phyloP scores from a whole-genome alignment of 306 rosid genomes.

The Trifolium subterraneum region DNA sequence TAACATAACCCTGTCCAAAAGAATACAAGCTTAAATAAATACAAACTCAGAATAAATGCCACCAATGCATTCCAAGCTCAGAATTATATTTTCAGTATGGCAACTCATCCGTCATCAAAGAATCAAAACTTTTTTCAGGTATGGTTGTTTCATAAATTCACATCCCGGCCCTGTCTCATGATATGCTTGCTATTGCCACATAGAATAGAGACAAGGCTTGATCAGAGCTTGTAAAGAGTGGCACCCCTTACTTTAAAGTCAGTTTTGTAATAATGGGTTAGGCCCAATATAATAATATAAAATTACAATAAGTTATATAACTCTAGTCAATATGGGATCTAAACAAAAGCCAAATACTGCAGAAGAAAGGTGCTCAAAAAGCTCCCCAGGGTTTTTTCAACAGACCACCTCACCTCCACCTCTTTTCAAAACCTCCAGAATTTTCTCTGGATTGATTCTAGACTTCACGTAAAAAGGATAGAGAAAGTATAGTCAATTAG shows the following conservation, averaged over 20 bases:
- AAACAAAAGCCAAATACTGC: too few species aligned
- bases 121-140: background rate
- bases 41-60: background rate
- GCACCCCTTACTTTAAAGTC: background rate
- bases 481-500: background rate
- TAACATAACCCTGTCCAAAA: conserved; percentile 78
- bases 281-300: background rate
- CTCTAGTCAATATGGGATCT: too few species aligned
- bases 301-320: too few species aligned
- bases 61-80: conserved; percentile 6
- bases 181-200: background rate
- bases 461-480: background rate
- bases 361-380: too few species aligned
- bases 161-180: background rate
- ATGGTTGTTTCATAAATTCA: conserved; percentile 15
- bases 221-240: too few species aligned
- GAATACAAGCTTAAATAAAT: conserved; percentile 29
- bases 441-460: too few species aligned
- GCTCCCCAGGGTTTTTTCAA: too few species aligned
- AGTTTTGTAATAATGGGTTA: background rate
- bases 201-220: too few species aligned
- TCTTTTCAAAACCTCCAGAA: too few species aligned
- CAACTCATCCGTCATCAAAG: background rate
- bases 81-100: conserved; percentile 12
- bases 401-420: too few species aligned